Evolutionary conservation across 1,139 yeast species (phyloP).

Genomic region (Kluyveromyces sp.): DNA sequence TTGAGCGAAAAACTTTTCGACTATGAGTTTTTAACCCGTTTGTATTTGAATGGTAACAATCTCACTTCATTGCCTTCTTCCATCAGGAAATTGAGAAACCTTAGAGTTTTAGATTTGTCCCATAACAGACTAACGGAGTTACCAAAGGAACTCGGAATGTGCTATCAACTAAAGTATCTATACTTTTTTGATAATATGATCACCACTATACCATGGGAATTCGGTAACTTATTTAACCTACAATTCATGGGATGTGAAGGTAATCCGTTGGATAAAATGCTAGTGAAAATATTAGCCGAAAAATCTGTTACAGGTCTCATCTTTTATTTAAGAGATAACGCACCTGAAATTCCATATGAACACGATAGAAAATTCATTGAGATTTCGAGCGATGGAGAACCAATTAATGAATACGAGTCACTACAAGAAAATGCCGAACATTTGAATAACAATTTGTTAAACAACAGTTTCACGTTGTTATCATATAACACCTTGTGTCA

Average conservation of each 20-base stretch:
- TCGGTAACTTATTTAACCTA: conserved; percentile 79
- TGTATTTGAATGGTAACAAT: conserved; percentile 82
- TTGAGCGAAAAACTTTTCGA: conserved; percentile 69
- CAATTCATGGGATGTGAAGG: conserved; percentile 91
- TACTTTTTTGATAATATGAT: conserved; percentile 85
- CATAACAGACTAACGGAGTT: conserved; percentile 62
- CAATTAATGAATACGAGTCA: conserved; percentile 34
- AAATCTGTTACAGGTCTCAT: conserved; percentile 83
- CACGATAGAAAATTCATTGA: conserved; percentile 76
- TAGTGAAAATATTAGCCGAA: conserved; percentile 63
- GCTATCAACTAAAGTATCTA: conserved; percentile 72
- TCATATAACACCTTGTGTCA: conserved; percentile 92
- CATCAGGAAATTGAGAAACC: conserved; percentile 59
- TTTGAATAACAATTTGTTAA: conserved; percentile 23
- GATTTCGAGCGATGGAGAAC: conserved; percentile 69
- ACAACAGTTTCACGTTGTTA: conserved; percentile 59
- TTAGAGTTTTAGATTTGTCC: conserved; percentile 80
- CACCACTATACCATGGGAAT: conserved; percentile 66
- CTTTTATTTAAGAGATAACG: conserved; percentile 71
- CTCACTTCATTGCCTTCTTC: conserved; percentile 61
- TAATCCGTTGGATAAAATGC: conserved; percentile 65
- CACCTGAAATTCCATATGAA: conserved; percentile 59
- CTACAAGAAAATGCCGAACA: conserved; percentile 30
- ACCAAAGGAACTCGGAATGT: conserved; percentile 77
- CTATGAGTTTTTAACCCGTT: conserved; percentile 77